Evolutionary conservation across 176 grass and related monocot species (phyloP).

Genomic region (Bothriochloa decipiens): DNA sequence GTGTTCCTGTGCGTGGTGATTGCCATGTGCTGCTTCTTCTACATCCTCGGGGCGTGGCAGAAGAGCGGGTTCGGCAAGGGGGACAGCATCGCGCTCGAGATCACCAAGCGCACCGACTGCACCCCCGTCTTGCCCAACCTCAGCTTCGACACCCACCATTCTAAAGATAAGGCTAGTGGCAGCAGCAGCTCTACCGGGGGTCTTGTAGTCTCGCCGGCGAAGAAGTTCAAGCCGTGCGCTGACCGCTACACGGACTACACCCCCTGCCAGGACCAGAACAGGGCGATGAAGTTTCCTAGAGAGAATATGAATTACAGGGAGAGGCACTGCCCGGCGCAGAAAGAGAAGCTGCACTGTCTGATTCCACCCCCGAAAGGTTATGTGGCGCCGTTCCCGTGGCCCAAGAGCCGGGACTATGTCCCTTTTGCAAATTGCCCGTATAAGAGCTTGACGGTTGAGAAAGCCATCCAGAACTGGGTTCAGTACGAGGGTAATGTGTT

Average conservation of each 20-base stretch:
- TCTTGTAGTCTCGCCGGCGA: constrained; percentile 42
- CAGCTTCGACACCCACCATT: constrained; percentile 72
- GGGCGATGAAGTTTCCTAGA: constrained; percentile 86
- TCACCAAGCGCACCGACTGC: constrained; percentile 88
- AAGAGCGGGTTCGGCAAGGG: constrained; percentile 96
- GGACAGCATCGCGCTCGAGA: constrained; percentile 87
- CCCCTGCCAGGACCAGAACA: constrained; percentile 85
- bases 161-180: constrained; percentile 14
- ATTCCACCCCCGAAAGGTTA: constrained; percentile 85
- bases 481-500: constrained; percentile 90
- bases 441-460: constrained; percentile 96
- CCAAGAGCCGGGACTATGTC: constrained; percentile 87
- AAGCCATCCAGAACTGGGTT: constrained; percentile 97
- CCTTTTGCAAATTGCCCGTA: constrained; percentile 90
- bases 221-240: constrained; percentile 74
- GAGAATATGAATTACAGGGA: constrained; percentile 97
- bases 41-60: constrained; percentile 86
- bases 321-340: constrained; percentile 77
- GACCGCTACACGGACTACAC: constrained; percentile 71
- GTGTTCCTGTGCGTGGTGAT: constrained; percentile 75
- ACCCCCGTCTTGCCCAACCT: constrained; percentile 76
- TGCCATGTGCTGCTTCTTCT: constrained; percentile 94
- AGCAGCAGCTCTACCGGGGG: constrained; percentile 13
- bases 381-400: constrained; percentile 89
- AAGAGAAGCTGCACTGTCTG: constrained; percentile 79